Conservation (phyloP, 352 stramenopile genomes). For the Phytophthora pistaciae region DNA sequence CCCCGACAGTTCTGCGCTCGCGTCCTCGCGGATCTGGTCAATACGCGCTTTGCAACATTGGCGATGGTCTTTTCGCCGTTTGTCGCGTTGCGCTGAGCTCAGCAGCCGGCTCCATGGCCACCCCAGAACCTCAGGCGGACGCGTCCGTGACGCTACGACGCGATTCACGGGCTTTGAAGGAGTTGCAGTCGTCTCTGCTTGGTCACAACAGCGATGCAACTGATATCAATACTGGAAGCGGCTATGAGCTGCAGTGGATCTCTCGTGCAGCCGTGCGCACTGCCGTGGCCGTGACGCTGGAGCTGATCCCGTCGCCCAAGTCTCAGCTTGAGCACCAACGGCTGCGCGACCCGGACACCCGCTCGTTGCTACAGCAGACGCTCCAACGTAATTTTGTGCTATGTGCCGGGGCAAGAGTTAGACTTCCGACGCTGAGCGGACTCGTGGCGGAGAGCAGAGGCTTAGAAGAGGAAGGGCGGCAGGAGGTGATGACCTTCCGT, state of each 20-base stretch:
- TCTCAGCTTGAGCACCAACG: slow-evolving; percentile 20
- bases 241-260: slow-evolving; percentile 52
- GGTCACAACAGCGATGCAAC: slow-evolving; percentile 1
- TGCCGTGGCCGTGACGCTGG: slow-evolving; percentile 63
- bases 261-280: slow-evolving; percentile 44
- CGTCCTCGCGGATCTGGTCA: slow-evolving; percentile 44
- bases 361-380: slow-evolving; percentile 63
- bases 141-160: slow-evolving; percentile 42
- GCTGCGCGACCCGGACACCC: slow-evolving; percentile 41
- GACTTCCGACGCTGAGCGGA: slow-evolving; percentile 42
- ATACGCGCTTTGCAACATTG: slow-evolving; percentile 42
- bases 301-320: slow-evolving; percentile 34
- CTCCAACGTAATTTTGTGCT: slow-evolving; percentile 63
- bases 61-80: slow-evolving; percentile 30
- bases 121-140: slow-evolving; percentile 14
- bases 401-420: slow-evolving; percentile 46
- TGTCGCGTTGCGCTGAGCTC: slow-evolving; percentile 55
- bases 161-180: slow-evolving; percentile 22
- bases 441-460: slow-evolving; percentile 33
- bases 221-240: not conserved
- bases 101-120: not conserved
- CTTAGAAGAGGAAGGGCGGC: not conserved
- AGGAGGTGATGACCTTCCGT: slow-evolving; percentile 40
- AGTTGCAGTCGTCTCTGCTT: slow-evolving; percentile 38
- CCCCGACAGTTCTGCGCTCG: slow-evolving; percentile 35